Conservation (phyloP, 1,139 yeast genomes). For the Petasospora fabianii region DNA sequence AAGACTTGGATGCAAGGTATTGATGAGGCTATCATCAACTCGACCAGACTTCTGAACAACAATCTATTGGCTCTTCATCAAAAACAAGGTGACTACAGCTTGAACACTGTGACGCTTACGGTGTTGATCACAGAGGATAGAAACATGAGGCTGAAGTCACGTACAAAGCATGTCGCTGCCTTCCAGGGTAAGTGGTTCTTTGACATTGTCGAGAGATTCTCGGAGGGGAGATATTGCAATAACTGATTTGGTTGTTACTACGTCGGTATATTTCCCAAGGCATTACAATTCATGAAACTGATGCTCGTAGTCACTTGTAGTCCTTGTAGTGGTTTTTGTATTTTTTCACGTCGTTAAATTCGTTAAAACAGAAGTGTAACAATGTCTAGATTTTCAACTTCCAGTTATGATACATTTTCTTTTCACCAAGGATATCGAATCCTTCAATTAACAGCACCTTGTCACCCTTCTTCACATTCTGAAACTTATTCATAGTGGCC, state of each 20-base stretch:
- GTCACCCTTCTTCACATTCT: slow-evolving; percentile 17
- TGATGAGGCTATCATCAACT: slow-evolving; percentile 38
- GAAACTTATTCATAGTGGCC: slow-evolving; percentile 6
- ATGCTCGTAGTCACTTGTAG: too few relatives aligned
- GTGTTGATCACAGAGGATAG: slow-evolving; percentile 69
- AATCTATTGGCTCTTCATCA: slow-evolving; percentile 2
- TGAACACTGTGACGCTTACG: slow-evolving; percentile 7
- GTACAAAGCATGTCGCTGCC: slow-evolving; percentile 53
- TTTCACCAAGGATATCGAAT: slow-evolving; percentile 4
- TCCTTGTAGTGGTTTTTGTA: too few relatives aligned
- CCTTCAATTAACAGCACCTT: slow-evolving; percentile 14
- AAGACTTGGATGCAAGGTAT: slow-evolving; percentile 39
- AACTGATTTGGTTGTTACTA: slow-evolving; percentile 1
- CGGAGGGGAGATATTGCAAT: slow-evolving; percentile 19
- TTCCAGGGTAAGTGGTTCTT: slow-evolving; percentile 63
- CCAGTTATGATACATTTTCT: slow-evolving; percentile 23
- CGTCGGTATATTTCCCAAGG: slow-evolving; percentile 8
- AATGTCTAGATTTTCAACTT: slow-evolving; percentile 7
- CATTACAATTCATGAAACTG: background rate
- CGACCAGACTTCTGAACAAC: slow-evolving; percentile 15
- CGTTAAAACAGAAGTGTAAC: too few relatives aligned
- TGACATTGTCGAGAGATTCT: slow-evolving; percentile 43
- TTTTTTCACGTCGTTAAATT: too few relatives aligned
- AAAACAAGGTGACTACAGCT: slow-evolving; percentile 1
- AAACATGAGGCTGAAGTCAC: slow-evolving; percentile 65